These are phyloP conservation scores for Platismatia glauca DNA, from an alignment of 495 filamentous ascomycete genomes.

Conservation along the genomic window DNA sequence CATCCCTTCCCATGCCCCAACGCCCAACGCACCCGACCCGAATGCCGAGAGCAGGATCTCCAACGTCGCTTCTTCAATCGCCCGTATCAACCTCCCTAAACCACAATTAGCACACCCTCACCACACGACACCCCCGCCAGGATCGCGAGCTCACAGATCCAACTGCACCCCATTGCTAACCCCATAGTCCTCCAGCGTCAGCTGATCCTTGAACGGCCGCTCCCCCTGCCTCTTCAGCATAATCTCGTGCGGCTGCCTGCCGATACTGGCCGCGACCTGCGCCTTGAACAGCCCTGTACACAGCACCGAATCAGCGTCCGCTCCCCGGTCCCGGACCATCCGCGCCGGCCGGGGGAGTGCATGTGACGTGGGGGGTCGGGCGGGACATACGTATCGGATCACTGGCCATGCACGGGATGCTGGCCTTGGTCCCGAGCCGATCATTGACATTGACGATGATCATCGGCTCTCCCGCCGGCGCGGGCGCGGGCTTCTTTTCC, in stretches of 20 bases:
- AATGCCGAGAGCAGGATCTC: background rate
- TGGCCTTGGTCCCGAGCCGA: conserved; percentile 79
- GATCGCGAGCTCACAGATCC: conserved; percentile 46
- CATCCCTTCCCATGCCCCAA: background rate
- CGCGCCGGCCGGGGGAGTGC: background rate
- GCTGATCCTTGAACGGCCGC: conserved; percentile 79
- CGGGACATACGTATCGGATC: conserved; percentile 57
- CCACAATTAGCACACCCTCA: conserved; percentile 10
- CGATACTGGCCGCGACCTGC: conserved; percentile 77
- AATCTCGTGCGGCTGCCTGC: conserved; percentile 81
- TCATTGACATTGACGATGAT: conserved; percentile 91
- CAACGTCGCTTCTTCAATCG: conserved; percentile 40
- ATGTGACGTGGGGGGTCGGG: background rate
- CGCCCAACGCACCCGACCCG: background rate
- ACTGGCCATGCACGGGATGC: conserved; percentile 73
- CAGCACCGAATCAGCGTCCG: background rate
- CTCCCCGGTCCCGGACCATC: background rate
- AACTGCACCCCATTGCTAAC: conserved; percentile 82
- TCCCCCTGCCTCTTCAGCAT: conserved; percentile 85
- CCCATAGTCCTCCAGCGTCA: conserved; percentile 82
- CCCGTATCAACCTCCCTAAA: conserved; percentile 61
- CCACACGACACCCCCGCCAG: background rate
- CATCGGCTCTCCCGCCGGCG: conserved; percentile 57
- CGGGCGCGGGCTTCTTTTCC: conserved; percentile 30
- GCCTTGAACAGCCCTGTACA: conserved; percentile 66